A percentile compares a stretch with the other conserved stretches of the same genome.
Conservation (phyloP, 768 basidiomycete species). For the Lactifluus hygrophoroides region DNA sequence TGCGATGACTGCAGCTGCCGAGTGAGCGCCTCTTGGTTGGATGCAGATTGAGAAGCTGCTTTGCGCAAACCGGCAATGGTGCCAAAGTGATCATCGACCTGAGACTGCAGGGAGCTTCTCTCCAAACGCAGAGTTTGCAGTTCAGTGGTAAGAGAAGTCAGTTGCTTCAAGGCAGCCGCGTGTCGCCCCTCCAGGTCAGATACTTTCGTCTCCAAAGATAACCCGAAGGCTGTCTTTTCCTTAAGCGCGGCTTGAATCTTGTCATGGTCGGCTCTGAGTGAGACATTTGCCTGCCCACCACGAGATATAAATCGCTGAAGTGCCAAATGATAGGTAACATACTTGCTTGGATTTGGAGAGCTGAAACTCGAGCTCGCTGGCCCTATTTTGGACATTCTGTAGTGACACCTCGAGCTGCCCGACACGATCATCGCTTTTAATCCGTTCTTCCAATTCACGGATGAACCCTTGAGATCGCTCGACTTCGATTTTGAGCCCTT, state of each 20-base stretch:
- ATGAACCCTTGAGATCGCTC: slow-evolving; percentile 48
- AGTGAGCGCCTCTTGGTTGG: slow-evolving; percentile 43
- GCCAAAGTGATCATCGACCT: slow-evolving; percentile 38
- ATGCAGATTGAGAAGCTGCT: slow-evolving; percentile 46
- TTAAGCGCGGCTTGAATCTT: slow-evolving; percentile 41
- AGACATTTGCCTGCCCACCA: slow-evolving; percentile 40
- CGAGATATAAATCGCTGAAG: neutral
- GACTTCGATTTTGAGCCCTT: slow-evolving; percentile 45
- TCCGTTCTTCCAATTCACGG: slow-evolving; percentile 71
- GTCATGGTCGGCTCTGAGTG: slow-evolving; percentile 56
- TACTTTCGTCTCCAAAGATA: slow-evolving; percentile 41
- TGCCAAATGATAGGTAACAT: slow-evolving; percentile 14
- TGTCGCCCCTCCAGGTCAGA: slow-evolving; percentile 38
- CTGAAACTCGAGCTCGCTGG: slow-evolving; percentile 78
- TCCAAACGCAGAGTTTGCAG: slow-evolving; percentile 42
- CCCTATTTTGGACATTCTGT: slow-evolving; percentile 71
- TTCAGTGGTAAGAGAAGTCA: slow-evolving; percentile 38
- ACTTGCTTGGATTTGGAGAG: slow-evolving; percentile 75
- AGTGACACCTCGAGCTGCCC: slow-evolving; percentile 65
- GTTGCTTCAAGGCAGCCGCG: slow-evolving; percentile 32
- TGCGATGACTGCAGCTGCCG: slow-evolving; percentile 54
- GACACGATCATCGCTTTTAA: slow-evolving; percentile 75
- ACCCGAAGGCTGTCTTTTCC: slow-evolving; percentile 34
- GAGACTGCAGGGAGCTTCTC: slow-evolving; percentile 40
- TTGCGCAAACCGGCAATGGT: slow-evolving; percentile 47